These are phyloP conservation scores for Elaeis guineensis DNA, from an alignment of 176 grass and related monocot species.

Conservation along the genomic window DNA sequence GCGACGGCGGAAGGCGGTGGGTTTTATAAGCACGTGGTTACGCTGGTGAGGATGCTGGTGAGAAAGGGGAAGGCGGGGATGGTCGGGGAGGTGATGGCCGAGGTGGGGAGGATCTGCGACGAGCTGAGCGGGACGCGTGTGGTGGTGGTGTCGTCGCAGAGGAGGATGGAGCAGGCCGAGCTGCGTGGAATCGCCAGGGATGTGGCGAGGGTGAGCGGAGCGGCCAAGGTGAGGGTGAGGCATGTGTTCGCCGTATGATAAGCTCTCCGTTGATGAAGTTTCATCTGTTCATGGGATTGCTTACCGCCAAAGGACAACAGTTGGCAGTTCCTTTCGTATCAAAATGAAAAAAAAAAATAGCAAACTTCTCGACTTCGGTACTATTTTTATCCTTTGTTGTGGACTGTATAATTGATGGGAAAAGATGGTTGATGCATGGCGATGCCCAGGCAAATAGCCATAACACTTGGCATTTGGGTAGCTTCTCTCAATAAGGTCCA, in stretches of 20 bases:
- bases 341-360: no score
- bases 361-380: no score
- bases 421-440: no score
- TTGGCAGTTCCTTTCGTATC: no score
- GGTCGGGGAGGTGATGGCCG: constrained; percentile 32
- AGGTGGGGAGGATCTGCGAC: constrained; percentile 25
- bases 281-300: no score
- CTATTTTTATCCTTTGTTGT: no score
- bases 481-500: no score
- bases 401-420: no score
- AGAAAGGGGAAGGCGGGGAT: constrained; percentile 29
- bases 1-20: constrained; percentile 12
- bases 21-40: constrained; percentile 24
- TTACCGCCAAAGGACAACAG: no score
- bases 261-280: no score
- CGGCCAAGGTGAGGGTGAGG: constrained; percentile 19
- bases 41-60: constrained; percentile 31
- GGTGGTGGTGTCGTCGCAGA: neutral
- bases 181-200: constrained; percentile 17
- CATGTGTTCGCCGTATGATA: constrained; percentile 6
- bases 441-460: no score
- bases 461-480: no score
- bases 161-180: constrained; percentile 5
- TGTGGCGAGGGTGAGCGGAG: constrained; percentile 16
- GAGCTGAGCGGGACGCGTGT: constrained; percentile 17